phyloP scores from a whole-genome alignment of 257 asterid genomes.

The Scutellaria baicalensis region DNA sequence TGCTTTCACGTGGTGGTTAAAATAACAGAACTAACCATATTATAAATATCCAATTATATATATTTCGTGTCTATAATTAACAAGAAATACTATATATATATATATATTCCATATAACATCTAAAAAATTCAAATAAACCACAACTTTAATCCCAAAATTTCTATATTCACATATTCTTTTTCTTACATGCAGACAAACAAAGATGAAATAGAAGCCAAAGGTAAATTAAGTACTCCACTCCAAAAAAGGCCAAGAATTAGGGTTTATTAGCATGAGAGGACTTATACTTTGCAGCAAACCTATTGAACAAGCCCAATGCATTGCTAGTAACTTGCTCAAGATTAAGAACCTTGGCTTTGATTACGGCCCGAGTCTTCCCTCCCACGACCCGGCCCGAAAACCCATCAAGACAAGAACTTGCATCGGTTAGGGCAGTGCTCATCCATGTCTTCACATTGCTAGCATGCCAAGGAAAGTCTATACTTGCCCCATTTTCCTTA shows the following conservation, averaged over 20 bases:
- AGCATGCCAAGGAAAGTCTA: constrained; percentile 47
- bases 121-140: neutral
- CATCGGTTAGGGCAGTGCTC: constrained; percentile 51
- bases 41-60: too few relatives aligned
- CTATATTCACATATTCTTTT: constrained; percentile 1
- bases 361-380: constrained; percentile 34
- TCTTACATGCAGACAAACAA: neutral
- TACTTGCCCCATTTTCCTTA: constrained; percentile 19
- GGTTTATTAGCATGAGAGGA: constrained; percentile 17
- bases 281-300: constrained; percentile 40
- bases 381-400: constrained; percentile 39
- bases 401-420: constrained; percentile 45
- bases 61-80: too few relatives aligned
- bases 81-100: too few relatives aligned
- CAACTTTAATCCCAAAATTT: constrained; percentile 1
- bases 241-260: neutral
- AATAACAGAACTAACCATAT: too few relatives aligned
- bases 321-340: constrained; percentile 51
- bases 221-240: neutral
- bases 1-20: too few relatives aligned
- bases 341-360: constrained; percentile 49
- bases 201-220: neutral
- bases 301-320: constrained; percentile 47
- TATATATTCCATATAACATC: too few relatives aligned
- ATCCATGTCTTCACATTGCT: constrained; percentile 55